Evolutionary conservation across 148 eudicot species (phyloP), one percentile per base, ranked within the genome.

Genomic region (Polygonum maritimum): DNA sequence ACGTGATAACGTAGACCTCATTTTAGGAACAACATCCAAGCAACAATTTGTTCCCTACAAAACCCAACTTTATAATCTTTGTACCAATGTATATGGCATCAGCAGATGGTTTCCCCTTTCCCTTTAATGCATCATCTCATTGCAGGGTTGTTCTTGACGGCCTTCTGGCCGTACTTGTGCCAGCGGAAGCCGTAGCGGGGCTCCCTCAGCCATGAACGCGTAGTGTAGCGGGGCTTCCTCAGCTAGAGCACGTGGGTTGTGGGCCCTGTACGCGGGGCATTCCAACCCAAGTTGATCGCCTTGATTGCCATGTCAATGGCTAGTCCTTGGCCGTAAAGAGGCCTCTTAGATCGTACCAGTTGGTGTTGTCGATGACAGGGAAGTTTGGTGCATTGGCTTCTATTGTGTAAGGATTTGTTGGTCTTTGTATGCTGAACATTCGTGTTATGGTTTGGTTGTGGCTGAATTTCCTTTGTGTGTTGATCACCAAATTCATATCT

Each of bases 201-300:
- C n/a, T n/a, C n/a, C n/a, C n/a, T n/a, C n/a, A n/a, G n/a, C n/a
- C n/a, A n/a, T n/a, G n/a, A n/a, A n/a, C n/a, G n/a, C n/a, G n/a
- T n/a, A n/a, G n/a, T n/a, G n/a, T n/a, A n/a, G n/a, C n/a, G n/a
- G n/a, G n/a, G n/a, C n/a, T n/a, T n/a, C n/a, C n/a, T n/a, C n/a
- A n/a, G n/a, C n/a, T n/a, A n/a, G 58, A 52, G 21, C 26, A 55
- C 62, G 19, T 19, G 21, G 21, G 45, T 9, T 41, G 62, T 54
- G 60, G 10, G 38, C 67, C 67, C 69, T 31, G 4, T 13, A 6
- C 33, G 69, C 33, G 69, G 69, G 69, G 38, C 4, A 18, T 62
- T 62, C 69, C 69, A 62, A 10, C 69, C 69, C 69, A 62, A 62
- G 69, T n/a, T n/a, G n/a, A n/a, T n/a, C n/a, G n/a, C n/a, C n/a